Evolutionary conservation across 805 yeast species (phyloP).

Genomic region (baker's yeast (Saccharomyces cerevisiae)): DNA sequence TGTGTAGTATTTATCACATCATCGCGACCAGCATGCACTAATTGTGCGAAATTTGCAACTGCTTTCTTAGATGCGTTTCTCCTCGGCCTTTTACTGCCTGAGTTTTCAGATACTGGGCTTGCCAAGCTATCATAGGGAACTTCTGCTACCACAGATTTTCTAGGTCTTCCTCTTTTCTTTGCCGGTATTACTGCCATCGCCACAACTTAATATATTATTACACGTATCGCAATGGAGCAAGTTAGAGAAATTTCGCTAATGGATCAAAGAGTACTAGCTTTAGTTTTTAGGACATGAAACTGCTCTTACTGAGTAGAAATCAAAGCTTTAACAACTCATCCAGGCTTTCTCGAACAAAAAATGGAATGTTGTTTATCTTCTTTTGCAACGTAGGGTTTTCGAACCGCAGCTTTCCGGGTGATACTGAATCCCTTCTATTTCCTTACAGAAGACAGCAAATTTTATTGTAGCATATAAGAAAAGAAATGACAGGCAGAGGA

Average conservation of each 20-base stretch:
- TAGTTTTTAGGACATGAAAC: neutral
- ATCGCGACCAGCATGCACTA: conserved; percentile 5
- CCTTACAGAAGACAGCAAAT: neutral
- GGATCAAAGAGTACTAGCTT: neutral
- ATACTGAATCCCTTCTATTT: neutral
- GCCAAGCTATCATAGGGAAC: neutral
- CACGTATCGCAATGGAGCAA: neutral
- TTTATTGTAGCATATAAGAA: neutral
- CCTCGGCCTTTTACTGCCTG: conserved; percentile 9
- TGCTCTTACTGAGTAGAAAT: too few species aligned
- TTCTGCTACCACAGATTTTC: conserved; percentile 5
- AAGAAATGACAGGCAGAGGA: neutral
- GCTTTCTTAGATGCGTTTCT: conserved; percentile 4
- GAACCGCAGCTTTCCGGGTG: neutral
- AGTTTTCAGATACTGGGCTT: conserved; percentile 5
- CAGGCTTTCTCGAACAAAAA: neutral
- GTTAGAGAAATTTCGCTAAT: neutral
- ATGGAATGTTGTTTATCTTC: neutral
- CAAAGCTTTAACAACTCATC: neutral
- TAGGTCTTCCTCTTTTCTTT: conserved; percentile 17
- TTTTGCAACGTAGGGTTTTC: neutral
- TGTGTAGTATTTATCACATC: neutral
- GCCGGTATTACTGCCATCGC: conserved; percentile 1
- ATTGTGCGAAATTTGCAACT: conserved; percentile 2
- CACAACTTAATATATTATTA: neutral